Percentiles rank a stretch among this genome's conserved stretches.
phyloP scores from a whole-genome alignment of 164 flowering plant species.

The Dillenia suffruticosa region DNA sequence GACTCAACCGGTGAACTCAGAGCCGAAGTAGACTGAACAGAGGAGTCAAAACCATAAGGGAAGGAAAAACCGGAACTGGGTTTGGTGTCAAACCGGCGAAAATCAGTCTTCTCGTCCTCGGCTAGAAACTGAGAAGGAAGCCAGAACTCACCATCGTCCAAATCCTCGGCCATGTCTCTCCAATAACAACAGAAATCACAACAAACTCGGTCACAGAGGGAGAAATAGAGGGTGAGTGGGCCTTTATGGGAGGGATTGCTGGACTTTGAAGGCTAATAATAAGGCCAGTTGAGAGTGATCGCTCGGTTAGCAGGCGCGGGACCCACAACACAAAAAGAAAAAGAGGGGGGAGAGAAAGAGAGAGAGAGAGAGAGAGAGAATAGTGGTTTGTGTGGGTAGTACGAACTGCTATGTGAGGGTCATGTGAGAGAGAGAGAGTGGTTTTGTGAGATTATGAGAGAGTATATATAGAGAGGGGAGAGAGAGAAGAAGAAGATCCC shows the following conservation, averaged over 20 bases:
- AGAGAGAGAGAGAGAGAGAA: constrained; percentile 16
- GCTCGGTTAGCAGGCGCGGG: constrained; percentile 10
- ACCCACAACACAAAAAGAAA: constrained; percentile 6
- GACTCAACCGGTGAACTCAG: constrained; percentile 53
- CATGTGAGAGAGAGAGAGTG: neutral
- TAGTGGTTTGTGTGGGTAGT: constrained; percentile 25
- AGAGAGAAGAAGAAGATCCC: too few relatives aligned
- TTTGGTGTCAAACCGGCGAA: neutral
- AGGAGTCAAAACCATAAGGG: constrained; percentile 38
- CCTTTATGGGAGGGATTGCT: constrained; percentile 15
- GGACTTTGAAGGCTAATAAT: constrained; percentile 30
- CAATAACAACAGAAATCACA: neutral
- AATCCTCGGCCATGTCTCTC: constrained; percentile 38
- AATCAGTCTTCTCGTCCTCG: constrained; percentile 30
- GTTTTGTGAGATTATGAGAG: too few relatives aligned
- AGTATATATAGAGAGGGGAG: too few relatives aligned
- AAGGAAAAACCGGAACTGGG: constrained; percentile 31
- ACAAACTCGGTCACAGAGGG: neutral
- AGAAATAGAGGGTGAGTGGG: constrained; percentile 6
- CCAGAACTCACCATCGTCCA: constrained; percentile 68
- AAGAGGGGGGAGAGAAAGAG: constrained; percentile 8
- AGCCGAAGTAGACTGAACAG: constrained; percentile 23
- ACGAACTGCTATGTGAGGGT: too few relatives aligned
- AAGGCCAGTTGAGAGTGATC: constrained; percentile 9
- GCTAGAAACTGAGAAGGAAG: constrained; percentile 52